These are phyloP conservation scores for Tubosaeta sp. DNA, from an alignment of 768 basidiomycete genomes.

Conservation along the genomic window DNA sequence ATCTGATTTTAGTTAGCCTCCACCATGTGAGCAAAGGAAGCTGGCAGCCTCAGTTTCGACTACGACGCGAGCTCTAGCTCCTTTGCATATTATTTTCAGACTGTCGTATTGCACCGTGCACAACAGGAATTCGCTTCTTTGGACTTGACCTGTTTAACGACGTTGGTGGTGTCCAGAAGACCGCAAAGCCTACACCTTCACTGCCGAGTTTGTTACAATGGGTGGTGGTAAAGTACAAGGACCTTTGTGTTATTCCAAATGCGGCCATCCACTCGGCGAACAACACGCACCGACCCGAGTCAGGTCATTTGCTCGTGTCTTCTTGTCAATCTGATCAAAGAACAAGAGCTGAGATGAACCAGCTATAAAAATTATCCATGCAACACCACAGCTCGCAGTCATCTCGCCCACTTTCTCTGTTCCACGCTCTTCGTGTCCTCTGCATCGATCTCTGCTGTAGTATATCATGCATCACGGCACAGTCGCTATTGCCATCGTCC, in stretches of 20 bases:
- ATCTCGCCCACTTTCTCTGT: too few species aligned
- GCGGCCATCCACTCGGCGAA: not conserved
- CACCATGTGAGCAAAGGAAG: not conserved
- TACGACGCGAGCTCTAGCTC: not conserved
- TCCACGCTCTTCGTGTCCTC: too few species aligned
- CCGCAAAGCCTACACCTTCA: not conserved
- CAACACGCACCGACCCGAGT: not conserved
- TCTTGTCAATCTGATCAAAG: not conserved
- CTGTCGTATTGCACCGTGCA: not conserved
- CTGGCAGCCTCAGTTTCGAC: not conserved
- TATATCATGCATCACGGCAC: constrained; percentile 47
- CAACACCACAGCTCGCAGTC: not conserved
- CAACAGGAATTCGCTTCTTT: not conserved
- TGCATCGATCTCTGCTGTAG: constrained; percentile 9
- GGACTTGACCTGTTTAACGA: not conserved
- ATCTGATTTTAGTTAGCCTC: constrained; percentile 32
- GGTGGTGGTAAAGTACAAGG: not conserved
- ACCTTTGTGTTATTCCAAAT: not conserved
- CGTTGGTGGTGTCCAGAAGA: not conserved
- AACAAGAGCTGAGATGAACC: not conserved
- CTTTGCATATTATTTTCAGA: not conserved
- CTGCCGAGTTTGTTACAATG: not conserved
- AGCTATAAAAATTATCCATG: not conserved
- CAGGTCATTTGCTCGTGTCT: not conserved
- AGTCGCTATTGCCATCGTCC: constrained; percentile 65